A percentile compares a stretch with the other conserved stretches of the same genome.
phyloP scores from a whole-genome alignment of 257 asterid genomes.

The Marsdenia floribunda region DNA sequence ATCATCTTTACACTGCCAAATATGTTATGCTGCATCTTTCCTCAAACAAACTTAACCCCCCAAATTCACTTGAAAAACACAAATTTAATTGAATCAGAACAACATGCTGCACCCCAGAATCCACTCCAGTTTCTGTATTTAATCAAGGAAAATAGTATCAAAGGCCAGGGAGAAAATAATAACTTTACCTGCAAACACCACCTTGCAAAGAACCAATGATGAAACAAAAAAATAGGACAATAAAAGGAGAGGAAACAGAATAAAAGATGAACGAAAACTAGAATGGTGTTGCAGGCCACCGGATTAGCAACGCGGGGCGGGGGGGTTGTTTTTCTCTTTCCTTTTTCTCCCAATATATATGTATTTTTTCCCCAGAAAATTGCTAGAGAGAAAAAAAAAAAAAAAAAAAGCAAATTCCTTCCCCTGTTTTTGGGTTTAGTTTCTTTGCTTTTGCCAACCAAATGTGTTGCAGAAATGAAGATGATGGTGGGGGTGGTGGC shows the following conservation, averaged over 20 bases:
- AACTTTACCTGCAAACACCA: conserved; percentile 61
- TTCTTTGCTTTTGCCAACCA: conserved; percentile 2
- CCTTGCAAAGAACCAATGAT: conserved; percentile 21
- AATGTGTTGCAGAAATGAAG: conserved; percentile 16
- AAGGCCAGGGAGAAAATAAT: conserved; percentile 8
- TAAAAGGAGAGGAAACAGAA: conserved; percentile 9
- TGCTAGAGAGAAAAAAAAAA: neutral
- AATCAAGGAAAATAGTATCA: neutral
- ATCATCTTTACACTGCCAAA: conserved; percentile 70
- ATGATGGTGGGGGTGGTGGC: conserved; percentile 10
- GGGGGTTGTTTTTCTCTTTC: neutral
- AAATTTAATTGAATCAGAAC: conserved; percentile 1
- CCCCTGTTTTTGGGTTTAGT: neutral
- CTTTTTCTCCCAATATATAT: neutral
- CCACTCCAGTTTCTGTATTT: neutral
- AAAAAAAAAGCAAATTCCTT: neutral
- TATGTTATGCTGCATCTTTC: conserved; percentile 73
- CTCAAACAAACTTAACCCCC: conserved; percentile 23
- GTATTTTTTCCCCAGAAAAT: neutral
- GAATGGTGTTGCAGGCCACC: conserved; percentile 38
- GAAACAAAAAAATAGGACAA: neutral
- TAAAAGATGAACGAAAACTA: conserved; percentile 6
- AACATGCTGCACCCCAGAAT: neutral
- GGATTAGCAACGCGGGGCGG: conserved; percentile 2
- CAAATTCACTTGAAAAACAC: neutral